These are phyloP conservation scores for Boeremia exigua DNA, from an alignment of 2,329 filamentous ascomycete species.

Conservation along the genomic window DNA sequence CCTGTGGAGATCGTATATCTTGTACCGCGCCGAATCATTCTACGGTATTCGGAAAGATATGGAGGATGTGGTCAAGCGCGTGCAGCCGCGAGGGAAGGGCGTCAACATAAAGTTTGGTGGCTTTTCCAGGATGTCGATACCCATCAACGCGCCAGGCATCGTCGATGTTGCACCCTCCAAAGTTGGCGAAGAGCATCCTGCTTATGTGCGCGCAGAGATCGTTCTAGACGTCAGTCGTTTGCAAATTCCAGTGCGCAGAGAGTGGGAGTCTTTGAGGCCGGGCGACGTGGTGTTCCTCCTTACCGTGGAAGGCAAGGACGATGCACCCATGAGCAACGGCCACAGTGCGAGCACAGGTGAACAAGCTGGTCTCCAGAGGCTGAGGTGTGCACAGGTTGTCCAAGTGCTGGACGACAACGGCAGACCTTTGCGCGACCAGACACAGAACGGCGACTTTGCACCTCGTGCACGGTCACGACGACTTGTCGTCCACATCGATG, in stretches of 20 bases:
- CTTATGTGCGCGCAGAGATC: constrained; percentile 85
- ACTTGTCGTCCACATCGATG: constrained; percentile 81
- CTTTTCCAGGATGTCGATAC: constrained; percentile 89
- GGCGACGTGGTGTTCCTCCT: constrained; percentile 92
- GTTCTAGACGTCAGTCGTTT: constrained; percentile 81
- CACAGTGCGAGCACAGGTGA: constrained; percentile 59
- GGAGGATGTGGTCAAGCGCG: constrained; percentile 77
- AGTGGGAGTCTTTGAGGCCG: constrained; percentile 87
- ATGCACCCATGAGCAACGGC: constrained; percentile 62
- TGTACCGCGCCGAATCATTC: constrained; percentile 90
- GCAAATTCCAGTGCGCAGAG: constrained; percentile 75
- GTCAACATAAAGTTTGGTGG: constrained; percentile 75
- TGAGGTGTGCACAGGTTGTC: constrained; percentile 84
- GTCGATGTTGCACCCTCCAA: constrained; percentile 82
- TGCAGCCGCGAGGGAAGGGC: constrained; percentile 74
- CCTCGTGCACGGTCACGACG: constrained; percentile 67
- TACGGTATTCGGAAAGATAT: constrained; percentile 93
- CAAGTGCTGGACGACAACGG: constrained; percentile 88
- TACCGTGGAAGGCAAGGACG: constrained; percentile 69
- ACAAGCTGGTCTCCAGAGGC: constrained; percentile 69
- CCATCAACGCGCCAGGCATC: constrained; percentile 84
- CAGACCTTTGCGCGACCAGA: constrained; percentile 69
- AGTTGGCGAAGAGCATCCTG: constrained; percentile 84
- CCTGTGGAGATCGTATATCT: constrained; percentile 88
- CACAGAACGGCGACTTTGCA: constrained; percentile 67